A percentile compares a stretch with the other conserved stretches of the same genome.
Conservation (phyloP, 805 yeast species). For the Kluyveromyces aestuarii region DNA sequence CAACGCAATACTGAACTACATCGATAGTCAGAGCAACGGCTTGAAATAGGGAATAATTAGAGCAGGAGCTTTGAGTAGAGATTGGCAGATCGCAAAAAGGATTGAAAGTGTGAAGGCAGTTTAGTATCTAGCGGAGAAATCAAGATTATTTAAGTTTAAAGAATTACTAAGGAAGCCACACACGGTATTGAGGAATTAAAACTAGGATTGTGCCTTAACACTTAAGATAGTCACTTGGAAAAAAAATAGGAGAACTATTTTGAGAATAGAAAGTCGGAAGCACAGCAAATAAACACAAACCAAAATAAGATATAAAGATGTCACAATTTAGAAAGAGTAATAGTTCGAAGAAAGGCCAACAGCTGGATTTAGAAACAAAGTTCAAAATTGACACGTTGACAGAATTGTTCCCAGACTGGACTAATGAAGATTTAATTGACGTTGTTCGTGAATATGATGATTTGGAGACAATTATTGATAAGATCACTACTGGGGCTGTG, state of each 20-base stretch:
- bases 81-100: not conserved
- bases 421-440: conserved; percentile 67
- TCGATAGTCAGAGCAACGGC: not conserved
- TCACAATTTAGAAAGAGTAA: conserved; percentile 18
- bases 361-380: conserved; percentile 25
- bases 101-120: not conserved
- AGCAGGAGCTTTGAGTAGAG: not conserved
- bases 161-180: not conserved
- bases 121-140: not conserved
- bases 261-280: not conserved
- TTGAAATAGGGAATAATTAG: not conserved
- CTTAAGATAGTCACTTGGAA: not conserved
- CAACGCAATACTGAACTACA: not conserved
- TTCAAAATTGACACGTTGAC: conserved; percentile 45
- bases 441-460: conserved; percentile 71
- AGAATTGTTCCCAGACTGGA: conserved; percentile 95
- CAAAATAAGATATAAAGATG: conserved; percentile 6
- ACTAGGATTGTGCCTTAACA: not conserved
- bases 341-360: conserved; percentile 7
- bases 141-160: not conserved
- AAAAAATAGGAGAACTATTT: not conserved
- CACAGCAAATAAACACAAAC: not conserved
- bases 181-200: not conserved
- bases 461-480: conserved; percentile 71
- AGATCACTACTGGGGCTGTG: conserved; percentile 84